Base-by-base conservation (phyloP, 2,329 filamentous ascomycete species). In the Fusarium nelsonii region DNA sequence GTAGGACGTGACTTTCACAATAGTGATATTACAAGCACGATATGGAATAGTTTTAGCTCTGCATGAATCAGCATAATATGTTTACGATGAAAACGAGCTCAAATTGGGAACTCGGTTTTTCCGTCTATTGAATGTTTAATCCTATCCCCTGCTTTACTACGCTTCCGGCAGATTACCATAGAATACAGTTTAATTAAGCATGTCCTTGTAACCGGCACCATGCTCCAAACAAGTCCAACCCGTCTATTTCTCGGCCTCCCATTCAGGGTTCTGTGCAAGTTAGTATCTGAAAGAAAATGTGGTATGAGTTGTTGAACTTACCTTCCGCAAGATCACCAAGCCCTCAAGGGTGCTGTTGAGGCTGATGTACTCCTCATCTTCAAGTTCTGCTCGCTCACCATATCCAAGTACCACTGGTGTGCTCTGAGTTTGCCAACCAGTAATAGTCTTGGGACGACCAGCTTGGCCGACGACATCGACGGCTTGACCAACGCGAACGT, bases 361-460 rank as follows among this genome's bases (percentile, higher is more conserved):
- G 80, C 92, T 93, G 70, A 98, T 91, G 79, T 98, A 99, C 83
- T 99, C 91, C 83, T 99, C 96, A 76, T 99, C 96, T 81, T 99
- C 96, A 51, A 99, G 84, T 84, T 99, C 96, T 11, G 96, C 96
- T 75, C 97, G 88, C 84, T 99, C 96, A 32, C 97, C 96, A 77
- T 97, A 91, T n/a, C 93, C 91, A 74, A 99, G 84, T 62, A 99
- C 84, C 46, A 99, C 96, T 1, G 96, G 96, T n/a, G 96, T 99
- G 83, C 93, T 97, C 85, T 99, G 96, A 71, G 96, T 99, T 82
- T 99, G 96, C 96, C 96, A 99, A 54, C 96, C 96, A 11, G 96
- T 99, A 75, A 99, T 99, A 3, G 96, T 99, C 90, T 99, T 98
- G 72, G 96, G 96, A 68, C 95, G 89, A 78, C 96, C 96, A 14